Evolutionary conservation across 176 grass and related monocot genomes (phyloP).

Genomic region (Panicum miliaceum): DNA sequence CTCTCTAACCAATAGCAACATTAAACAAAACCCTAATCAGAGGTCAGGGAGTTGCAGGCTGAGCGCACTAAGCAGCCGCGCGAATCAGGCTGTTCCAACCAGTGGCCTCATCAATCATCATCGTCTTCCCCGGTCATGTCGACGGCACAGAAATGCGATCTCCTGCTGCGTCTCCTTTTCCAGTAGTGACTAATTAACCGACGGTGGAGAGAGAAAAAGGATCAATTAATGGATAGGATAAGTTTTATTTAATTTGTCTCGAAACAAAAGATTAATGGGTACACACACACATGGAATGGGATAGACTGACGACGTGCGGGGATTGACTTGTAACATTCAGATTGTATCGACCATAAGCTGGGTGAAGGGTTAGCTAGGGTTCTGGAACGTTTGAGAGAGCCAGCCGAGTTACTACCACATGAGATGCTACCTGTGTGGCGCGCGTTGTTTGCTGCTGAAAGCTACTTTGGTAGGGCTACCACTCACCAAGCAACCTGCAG

Average conservation of each 20-base stretch:
- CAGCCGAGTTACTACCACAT: slow-evolving; percentile 2
- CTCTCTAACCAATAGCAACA: not conserved
- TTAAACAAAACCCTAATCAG: slow-evolving; percentile 6
- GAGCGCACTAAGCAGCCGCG: slow-evolving; percentile 30
- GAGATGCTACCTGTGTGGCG: slow-evolving; percentile 2
- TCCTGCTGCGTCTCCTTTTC: not conserved
- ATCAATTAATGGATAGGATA: not conserved
- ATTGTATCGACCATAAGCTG: slow-evolving; percentile 5
- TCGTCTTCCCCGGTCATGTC: not conserved
- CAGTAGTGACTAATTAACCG: not conserved
- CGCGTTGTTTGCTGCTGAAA: not conserved
- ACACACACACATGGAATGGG: not conserved
- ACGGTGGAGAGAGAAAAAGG: not conserved
- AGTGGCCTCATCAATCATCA: not conserved
- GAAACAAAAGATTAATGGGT: not conserved
- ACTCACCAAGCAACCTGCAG: slow-evolving; percentile 19
- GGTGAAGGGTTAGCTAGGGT: not conserved
- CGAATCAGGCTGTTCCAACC: slow-evolving; percentile 41
- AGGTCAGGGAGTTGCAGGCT: not conserved
- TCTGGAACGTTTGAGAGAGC: slow-evolving; percentile 40
- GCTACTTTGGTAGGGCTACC: slow-evolving; percentile 1
- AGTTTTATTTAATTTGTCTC: not conserved
- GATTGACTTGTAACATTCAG: slow-evolving; percentile 35
- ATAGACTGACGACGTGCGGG: not conserved
- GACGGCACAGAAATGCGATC: not conserved